phyloP scores from a whole-genome alignment of 2,329 filamentous ascomycete species.

The Penicillium sp. region DNA sequence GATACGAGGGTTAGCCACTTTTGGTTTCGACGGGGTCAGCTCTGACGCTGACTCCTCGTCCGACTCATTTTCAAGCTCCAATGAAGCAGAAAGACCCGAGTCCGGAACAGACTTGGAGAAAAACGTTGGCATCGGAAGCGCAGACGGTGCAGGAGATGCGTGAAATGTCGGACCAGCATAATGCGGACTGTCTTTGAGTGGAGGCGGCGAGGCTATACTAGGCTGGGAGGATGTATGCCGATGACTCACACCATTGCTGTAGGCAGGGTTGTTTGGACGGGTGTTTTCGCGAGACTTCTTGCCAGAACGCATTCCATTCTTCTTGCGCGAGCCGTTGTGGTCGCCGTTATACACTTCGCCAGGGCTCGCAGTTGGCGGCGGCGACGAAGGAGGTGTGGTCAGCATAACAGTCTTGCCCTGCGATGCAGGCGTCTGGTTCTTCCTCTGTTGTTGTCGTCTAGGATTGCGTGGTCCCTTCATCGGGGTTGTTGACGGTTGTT shows the following conservation, averaged over 20 bases:
- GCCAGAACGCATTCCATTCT: constrained; percentile 27
- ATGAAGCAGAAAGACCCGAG: constrained; percentile 40
- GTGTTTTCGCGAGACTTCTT: constrained; percentile 33
- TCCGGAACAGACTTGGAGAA: constrained; percentile 71
- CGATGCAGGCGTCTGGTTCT: constrained; percentile 31
- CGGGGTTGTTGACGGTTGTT: constrained; percentile 34
- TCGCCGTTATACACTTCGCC: constrained; percentile 24
- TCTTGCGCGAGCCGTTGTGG: constrained; percentile 31
- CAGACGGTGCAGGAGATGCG: constrained; percentile 85
- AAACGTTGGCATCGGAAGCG: constrained; percentile 87
- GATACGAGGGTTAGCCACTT: constrained; percentile 35
- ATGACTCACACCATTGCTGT: constrained; percentile 21
- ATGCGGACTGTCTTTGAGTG: constrained; percentile 32
- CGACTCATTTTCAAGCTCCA: constrained; percentile 39
- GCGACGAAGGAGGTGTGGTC: constrained; percentile 35
- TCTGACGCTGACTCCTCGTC: constrained; percentile 27
- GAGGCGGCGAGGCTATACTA: constrained; percentile 41
- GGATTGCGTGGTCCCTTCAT: constrained; percentile 34
- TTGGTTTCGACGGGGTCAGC: constrained; percentile 44
- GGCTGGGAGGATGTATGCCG: constrained; percentile 33
- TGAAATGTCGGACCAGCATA: constrained; percentile 96
- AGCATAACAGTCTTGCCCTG: constrained; percentile 26
- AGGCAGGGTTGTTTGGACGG: constrained; percentile 18
- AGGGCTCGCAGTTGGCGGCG: constrained; percentile 27
- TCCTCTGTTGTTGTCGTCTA: constrained; percentile 28